Evolutionary conservation across 2,329 filamentous ascomycete species (phyloP).

Genomic region (Boeremia lycopersici): DNA sequence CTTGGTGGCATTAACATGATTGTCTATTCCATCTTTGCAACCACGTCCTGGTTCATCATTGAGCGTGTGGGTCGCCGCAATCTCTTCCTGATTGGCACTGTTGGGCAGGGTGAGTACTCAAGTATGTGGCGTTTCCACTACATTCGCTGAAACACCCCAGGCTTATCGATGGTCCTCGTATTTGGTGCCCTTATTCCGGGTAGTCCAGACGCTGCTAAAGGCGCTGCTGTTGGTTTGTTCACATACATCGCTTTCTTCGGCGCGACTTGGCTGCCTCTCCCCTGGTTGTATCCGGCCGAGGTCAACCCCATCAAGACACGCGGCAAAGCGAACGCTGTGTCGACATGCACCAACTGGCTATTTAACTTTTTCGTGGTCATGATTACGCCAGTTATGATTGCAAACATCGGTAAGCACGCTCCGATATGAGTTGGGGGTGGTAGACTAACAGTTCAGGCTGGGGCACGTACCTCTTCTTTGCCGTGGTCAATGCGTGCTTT

Average conservation of each 20-base stretch:
- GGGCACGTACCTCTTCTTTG: slow-evolving; percentile 54
- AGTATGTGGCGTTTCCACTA: too few species aligned
- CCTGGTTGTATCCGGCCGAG: slow-evolving; percentile 61
- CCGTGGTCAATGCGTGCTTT: slow-evolving; percentile 57
- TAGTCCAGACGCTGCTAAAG: slow-evolving; percentile 46
- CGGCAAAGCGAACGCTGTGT: slow-evolving; percentile 59
- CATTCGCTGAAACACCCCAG: slow-evolving; percentile 17
- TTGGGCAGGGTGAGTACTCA: slow-evolving; percentile 51
- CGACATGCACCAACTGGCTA: slow-evolving; percentile 59
- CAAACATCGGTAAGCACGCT: slow-evolving; percentile 33
- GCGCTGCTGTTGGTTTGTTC: slow-evolving; percentile 65
- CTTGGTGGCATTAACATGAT: slow-evolving; percentile 60
- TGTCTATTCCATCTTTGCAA: slow-evolving; percentile 62
- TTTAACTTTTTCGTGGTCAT: slow-evolving; percentile 54
- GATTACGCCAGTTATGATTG: slow-evolving; percentile 47
- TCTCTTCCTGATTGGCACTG: slow-evolving; percentile 51
- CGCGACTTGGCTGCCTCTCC: slow-evolving; percentile 66
- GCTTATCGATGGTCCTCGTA: slow-evolving; percentile 58
- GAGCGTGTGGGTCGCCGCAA: slow-evolving; percentile 62
- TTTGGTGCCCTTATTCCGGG: slow-evolving; percentile 48
- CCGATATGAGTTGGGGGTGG: too few species aligned
- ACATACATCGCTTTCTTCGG: slow-evolving; percentile 71
- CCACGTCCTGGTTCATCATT: slow-evolving; percentile 67
- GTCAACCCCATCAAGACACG: slow-evolving; percentile 59
- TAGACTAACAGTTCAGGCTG: slow-evolving; percentile 20